Conservation (phyloP, 2,329 filamentous ascomycete genomes). For the Trichoderma citrinoviride region DNA sequence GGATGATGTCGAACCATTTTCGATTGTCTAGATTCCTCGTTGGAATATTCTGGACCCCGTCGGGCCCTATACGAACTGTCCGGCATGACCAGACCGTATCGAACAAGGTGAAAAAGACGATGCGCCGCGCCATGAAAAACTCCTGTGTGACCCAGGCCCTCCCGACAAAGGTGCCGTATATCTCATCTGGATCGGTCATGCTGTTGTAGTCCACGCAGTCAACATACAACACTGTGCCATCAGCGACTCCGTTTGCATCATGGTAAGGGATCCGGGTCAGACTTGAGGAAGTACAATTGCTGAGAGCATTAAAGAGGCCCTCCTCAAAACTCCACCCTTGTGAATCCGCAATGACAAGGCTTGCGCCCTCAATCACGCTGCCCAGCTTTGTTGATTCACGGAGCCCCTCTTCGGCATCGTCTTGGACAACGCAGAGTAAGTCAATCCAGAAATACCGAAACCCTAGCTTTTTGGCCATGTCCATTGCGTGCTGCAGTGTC, state of each 20-base stretch:
- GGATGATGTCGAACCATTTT: background rate
- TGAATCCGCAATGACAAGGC: background rate
- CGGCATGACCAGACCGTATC: background rate
- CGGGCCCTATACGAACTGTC: background rate
- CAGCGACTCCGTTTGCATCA: background rate
- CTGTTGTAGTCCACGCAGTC: background rate
- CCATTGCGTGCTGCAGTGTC: background rate
- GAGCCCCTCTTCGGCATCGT: background rate
- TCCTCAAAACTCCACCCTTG: background rate
- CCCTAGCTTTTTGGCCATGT: background rate
- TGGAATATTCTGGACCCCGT: background rate
- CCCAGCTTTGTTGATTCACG: background rate
- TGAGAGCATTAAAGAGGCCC: background rate
- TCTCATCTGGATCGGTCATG: background rate
- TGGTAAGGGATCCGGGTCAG: background rate
- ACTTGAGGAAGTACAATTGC: background rate
- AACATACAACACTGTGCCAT: background rate
- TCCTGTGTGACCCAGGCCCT: background rate
- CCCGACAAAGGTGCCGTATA: background rate
- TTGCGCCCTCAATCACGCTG: background rate
- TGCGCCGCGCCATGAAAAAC: background rate
- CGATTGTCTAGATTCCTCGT: background rate
- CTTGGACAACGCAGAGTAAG: background rate
- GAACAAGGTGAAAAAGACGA: background rate
- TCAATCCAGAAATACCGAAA: background rate